A percentile compares a stretch with the other conserved stretches of the same genome.
Evolutionary conservation across 2,329 filamentous ascomycete species (phyloP).

Genomic region (Fusarium globosum): DNA sequence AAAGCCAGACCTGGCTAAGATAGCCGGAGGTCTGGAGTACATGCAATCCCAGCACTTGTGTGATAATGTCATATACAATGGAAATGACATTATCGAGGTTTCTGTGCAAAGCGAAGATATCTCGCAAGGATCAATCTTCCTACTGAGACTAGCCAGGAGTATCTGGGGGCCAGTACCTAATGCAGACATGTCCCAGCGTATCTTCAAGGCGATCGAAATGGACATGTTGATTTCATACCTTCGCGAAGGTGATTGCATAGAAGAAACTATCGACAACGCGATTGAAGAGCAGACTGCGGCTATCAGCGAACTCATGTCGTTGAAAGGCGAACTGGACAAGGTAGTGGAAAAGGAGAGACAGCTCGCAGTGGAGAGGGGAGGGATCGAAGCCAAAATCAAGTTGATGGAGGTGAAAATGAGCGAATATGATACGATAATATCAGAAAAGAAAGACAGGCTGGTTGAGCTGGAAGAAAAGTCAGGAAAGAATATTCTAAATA

Average conservation of each 20-base stretch:
- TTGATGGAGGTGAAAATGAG: rapidly evolving
- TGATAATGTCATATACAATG: neutral
- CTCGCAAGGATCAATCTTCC: neutral
- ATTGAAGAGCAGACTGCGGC: neutral
- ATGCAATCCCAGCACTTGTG: rapidly evolving
- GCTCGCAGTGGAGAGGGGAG: neutral
- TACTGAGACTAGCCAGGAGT: neutral
- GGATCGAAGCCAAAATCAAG: rapidly evolving
- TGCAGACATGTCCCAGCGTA: rapidly evolving
- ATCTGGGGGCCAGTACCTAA: rapidly evolving
- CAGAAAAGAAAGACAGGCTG: rapidly evolving
- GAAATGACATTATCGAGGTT: rapidly evolving
- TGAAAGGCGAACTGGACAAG: rapidly evolving
- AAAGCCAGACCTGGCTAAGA: rapidly evolving
- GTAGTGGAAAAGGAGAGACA: neutral
- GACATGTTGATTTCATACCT: rapidly evolving
- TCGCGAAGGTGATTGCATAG: rapidly evolving
- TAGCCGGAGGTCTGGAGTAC: neutral
- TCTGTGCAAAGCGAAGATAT: neutral
- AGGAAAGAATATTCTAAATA: neutral
- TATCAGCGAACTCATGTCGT: neutral
- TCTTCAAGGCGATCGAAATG: neutral
- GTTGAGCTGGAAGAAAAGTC: rapidly evolving
- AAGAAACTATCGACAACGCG: rapidly evolving
- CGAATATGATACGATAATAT: rapidly evolving